A percentile compares a stretch with the other conserved stretches of the same genome.
Conservation (phyloP, 371 early-diverging fungal species). For the Amoeboaphelidium occidentale region DNA sequence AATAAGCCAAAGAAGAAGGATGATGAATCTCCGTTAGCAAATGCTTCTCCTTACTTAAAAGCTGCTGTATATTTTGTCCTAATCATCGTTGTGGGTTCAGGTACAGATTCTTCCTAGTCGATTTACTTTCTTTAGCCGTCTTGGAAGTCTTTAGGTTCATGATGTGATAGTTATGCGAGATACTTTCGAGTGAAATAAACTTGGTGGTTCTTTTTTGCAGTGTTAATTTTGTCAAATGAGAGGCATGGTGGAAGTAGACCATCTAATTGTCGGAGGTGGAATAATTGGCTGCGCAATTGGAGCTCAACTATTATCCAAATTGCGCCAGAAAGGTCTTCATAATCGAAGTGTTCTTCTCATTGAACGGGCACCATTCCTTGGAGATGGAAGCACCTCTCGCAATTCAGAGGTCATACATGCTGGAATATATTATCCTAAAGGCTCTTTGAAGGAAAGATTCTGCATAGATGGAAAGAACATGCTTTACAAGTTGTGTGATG, state of each 20-base stretch:
- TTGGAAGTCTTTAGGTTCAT: too few relatives aligned
- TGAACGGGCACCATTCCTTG: not conserved
- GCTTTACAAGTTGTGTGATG: conserved; percentile 32
- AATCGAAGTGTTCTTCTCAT: not conserved
- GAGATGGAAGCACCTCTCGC: conserved; percentile 26
- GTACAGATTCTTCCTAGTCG: too few relatives aligned
- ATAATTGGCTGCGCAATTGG: not conserved
- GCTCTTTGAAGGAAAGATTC: conserved; percentile 45
- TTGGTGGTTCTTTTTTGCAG: too few relatives aligned
- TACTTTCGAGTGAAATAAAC: too few relatives aligned
- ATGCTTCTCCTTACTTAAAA: too few relatives aligned
- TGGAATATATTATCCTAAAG: conserved; percentile 55
- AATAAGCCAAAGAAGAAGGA: not conserved
- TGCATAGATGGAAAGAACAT: conserved; percentile 48
- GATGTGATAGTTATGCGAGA: too few relatives aligned
- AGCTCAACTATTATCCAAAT: not conserved
- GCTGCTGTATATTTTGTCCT: not conserved
- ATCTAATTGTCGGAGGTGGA: not conserved
- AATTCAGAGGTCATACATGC: conserved; percentile 83
- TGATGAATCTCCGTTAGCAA: not conserved
- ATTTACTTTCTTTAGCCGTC: too few relatives aligned
- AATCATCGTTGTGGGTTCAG: not conserved
- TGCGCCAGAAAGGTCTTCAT: not conserved
- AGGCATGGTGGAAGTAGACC: not conserved
- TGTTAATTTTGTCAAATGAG: too few relatives aligned